phyloP scores from a whole-genome alignment of 148 eudicot genomes.

The Tetragonia tetragonoides region DNA sequence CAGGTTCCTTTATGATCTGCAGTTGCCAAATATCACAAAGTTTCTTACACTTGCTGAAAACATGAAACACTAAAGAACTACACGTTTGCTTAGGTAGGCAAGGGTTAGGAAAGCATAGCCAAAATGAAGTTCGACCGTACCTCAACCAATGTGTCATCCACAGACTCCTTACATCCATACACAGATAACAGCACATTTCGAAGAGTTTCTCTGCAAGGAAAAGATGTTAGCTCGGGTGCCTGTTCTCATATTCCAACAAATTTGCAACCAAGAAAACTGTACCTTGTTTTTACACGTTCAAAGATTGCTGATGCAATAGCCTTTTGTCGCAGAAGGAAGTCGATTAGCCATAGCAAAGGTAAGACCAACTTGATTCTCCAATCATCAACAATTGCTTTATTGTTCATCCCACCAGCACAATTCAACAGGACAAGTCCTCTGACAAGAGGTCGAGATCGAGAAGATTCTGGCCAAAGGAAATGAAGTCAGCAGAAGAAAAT shows the following conservation, averaged over 20 bases:
- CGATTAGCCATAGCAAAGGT: slow-evolving; percentile 78
- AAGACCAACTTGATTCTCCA: slow-evolving; percentile 86
- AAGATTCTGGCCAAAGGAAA: slow-evolving; percentile 28
- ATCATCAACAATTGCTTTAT: slow-evolving; percentile 95
- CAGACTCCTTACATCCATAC: slow-evolving; percentile 75
- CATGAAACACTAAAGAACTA: not conserved
- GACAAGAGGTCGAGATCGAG: slow-evolving; percentile 36
- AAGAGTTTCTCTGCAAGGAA: slow-evolving; percentile 57
- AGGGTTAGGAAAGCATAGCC: not conserved
- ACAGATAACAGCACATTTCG: slow-evolving; percentile 65
- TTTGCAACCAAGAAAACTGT: not conserved
- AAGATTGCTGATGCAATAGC: slow-evolving; percentile 76
- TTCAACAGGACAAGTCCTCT: slow-evolving; percentile 78
- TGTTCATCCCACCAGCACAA: slow-evolving; percentile 99
- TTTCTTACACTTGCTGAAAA: not conserved
- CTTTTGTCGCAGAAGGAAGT: slow-evolving; percentile 72
- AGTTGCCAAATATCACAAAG: slow-evolving; percentile 10
- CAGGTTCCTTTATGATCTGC: slow-evolving; percentile 79
- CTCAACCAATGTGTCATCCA: slow-evolving; percentile 87
- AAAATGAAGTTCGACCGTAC: slow-evolving; percentile 29
- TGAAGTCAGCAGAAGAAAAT: slow-evolving; percentile 7
- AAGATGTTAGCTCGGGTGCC: slow-evolving; percentile 1
- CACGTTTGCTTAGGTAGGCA: not conserved
- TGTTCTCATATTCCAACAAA: not conserved
- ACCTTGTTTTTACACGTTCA: slow-evolving; percentile 69